phyloP scores from a whole-genome alignment of 768 basidiomycete species.

The Naematelia encephala region DNA sequence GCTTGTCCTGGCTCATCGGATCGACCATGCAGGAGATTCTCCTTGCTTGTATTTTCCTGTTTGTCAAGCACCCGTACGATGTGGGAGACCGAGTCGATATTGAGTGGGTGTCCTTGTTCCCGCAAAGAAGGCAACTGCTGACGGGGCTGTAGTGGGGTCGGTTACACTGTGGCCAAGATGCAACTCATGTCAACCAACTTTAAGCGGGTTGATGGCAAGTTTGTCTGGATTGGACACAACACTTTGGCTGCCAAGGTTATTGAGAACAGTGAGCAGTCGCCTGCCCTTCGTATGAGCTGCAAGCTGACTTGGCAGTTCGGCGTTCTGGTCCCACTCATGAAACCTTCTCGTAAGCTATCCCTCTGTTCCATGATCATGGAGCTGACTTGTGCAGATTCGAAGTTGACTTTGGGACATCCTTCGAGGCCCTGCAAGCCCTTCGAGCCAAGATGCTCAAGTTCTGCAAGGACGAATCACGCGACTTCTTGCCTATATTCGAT shows the following conservation, averaged over 20 bases:
- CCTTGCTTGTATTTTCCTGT: conserved; percentile 83
- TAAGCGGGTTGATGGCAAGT: conserved; percentile 49
- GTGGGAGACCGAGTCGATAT: conserved; percentile 58
- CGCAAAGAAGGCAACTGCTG: not conserved
- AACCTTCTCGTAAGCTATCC: conserved; percentile 56
- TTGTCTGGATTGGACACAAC: conserved; percentile 51
- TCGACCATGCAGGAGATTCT: conserved; percentile 72
- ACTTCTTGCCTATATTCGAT: conserved; percentile 74
- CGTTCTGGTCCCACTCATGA: conserved; percentile 67
- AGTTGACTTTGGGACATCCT: conserved; percentile 71
- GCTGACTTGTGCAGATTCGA: conserved; percentile 56
- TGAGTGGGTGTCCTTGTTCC: conserved; percentile 38
- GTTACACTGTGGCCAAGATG: conserved; percentile 83
- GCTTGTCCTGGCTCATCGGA: conserved; percentile 81
- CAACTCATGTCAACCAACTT: conserved; percentile 64
- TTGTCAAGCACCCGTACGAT: conserved; percentile 61
- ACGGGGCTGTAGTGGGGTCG: conserved; percentile 49
- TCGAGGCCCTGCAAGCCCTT: conserved; percentile 74
- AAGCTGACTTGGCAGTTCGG: conserved; percentile 37
- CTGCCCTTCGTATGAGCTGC: not conserved
- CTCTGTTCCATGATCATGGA: not conserved
- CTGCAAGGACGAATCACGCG: conserved; percentile 65
- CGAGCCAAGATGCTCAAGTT: conserved; percentile 77
- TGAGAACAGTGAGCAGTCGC: conserved; percentile 40
- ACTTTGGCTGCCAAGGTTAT: conserved; percentile 51